Percentiles rank a stretch among this genome's conserved stretches.
These are phyloP conservation scores for Phialophora macrospora DNA, from an alignment of 2,329 filamentous ascomycete genomes.

Conservation along the genomic window DNA sequence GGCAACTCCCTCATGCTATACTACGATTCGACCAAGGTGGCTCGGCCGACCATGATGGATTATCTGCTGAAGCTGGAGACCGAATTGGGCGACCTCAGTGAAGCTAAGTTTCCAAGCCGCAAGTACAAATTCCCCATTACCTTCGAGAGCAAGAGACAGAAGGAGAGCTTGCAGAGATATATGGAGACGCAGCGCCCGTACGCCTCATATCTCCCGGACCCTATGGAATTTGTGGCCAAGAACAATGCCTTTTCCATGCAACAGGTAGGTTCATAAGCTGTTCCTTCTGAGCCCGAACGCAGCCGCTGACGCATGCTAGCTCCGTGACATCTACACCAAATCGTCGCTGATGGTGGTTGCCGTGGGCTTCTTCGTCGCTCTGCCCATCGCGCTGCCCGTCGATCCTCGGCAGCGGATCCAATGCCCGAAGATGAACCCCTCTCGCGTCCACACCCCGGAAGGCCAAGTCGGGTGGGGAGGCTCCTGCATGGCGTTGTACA, in stretches of 20 bases:
- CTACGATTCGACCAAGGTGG: constrained; percentile 51
- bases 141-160: constrained; percentile 46
- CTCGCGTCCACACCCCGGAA: constrained; percentile 61
- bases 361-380: constrained; percentile 62
- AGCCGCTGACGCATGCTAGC: constrained; percentile 40
- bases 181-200: constrained; percentile 65
- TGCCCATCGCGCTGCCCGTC: constrained; percentile 58
- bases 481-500: constrained; percentile 60
- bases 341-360: constrained; percentile 58
- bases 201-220: constrained; percentile 67
- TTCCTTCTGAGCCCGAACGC: neutral
- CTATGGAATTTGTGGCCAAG: constrained; percentile 62
- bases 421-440: constrained; percentile 63
- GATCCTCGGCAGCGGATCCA: constrained; percentile 60
- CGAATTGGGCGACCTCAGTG: constrained; percentile 48
- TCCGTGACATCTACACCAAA: constrained; percentile 58
- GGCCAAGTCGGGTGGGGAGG: constrained; percentile 63
- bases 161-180: constrained; percentile 64
- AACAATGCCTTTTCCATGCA: constrained; percentile 59
- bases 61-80: constrained; percentile 48
- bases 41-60: constrained; percentile 47
- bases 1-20: constrained; percentile 53
- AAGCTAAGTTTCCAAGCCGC: constrained; percentile 51
- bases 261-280: constrained; percentile 40
- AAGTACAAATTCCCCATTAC: constrained; percentile 53